Percentiles rank a stretch among this genome's conserved stretches.
These are phyloP conservation scores for Solanum clarkiae DNA, from an alignment of 257 asterid species.

Conservation along the genomic window DNA sequence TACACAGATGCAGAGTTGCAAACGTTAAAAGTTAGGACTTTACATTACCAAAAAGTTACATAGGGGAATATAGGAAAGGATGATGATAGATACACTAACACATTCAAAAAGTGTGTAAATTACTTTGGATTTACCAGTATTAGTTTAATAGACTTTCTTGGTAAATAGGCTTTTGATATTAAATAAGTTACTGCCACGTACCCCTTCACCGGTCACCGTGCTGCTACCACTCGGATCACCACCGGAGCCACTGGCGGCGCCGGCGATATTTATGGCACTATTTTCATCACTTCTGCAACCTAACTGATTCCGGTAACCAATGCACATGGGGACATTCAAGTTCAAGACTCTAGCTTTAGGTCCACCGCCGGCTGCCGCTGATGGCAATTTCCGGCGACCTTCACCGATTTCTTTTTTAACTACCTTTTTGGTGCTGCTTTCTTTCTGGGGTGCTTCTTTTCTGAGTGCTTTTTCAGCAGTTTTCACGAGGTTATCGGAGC, in stretches of 20 bases:
- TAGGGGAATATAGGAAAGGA: background rate
- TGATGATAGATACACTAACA: background rate
- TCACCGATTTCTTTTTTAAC: constrained; percentile 19
- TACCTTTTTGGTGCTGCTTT: constrained; percentile 2
- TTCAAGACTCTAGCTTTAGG: constrained; percentile 39
- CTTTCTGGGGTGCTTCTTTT: constrained; percentile 1
- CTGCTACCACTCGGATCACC: constrained; percentile 13
- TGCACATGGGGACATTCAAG: constrained; percentile 75
- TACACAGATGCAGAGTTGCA: background rate
- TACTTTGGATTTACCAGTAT: background rate
- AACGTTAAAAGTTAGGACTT: background rate
- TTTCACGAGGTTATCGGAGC: constrained; percentile 9
- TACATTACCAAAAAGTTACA: background rate
- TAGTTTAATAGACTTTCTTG: constrained; percentile 57
- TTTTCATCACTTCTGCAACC: constrained; percentile 46
- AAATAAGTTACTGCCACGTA: constrained; percentile 63
- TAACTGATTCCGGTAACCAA: constrained; percentile 58
- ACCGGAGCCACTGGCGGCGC: background rate
- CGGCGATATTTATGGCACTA: constrained; percentile 1
- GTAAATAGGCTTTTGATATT: constrained; percentile 55
- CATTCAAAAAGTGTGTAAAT: background rate
- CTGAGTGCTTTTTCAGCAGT: constrained; percentile 17
- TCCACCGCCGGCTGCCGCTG: constrained; percentile 5
- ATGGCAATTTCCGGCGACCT: constrained; percentile 28
- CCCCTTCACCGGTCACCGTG: constrained; percentile 38